Conservation (phyloP, 176 grass and related monocot genomes). For the Rhynchospora breviuscula region DNA sequence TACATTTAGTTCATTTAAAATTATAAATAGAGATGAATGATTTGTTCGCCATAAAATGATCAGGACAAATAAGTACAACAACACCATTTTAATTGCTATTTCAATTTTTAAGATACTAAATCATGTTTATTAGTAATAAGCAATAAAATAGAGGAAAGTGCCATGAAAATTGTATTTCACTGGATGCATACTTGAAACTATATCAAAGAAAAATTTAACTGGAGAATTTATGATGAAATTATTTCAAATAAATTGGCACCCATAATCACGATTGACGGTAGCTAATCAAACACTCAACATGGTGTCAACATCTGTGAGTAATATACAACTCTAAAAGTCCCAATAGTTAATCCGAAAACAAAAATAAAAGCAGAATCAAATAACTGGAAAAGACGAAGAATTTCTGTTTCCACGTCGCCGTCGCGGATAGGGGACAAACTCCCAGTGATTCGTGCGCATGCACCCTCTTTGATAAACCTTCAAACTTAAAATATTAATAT, state of each 20-base stretch:
- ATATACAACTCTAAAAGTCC: not conserved
- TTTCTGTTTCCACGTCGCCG: conserved; percentile 24
- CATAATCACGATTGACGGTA: not conserved
- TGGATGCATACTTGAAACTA: too few relatives aligned
- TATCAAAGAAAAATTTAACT: not conserved
- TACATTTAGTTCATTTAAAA: too few relatives aligned
- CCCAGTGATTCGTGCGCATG: conserved; percentile 1
- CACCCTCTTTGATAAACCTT: not conserved
- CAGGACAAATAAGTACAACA: too few relatives aligned
- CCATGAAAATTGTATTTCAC: too few relatives aligned
- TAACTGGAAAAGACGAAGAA: conserved; percentile 4
- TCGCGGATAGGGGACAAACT: conserved; percentile 16
- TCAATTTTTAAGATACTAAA: too few relatives aligned
- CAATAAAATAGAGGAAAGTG: too few relatives aligned
- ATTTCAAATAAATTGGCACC: not conserved
- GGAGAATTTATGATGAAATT: not conserved
- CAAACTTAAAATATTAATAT: not conserved
- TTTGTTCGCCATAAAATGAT: too few relatives aligned
- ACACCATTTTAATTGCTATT: too few relatives aligned
- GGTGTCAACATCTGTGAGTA: conserved; percentile 2
- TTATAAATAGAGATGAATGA: too few relatives aligned
- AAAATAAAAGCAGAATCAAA: not conserved
- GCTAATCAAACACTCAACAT: not conserved
- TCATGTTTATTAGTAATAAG: too few relatives aligned
- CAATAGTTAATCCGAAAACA: not conserved